Evolutionary conservation across 2,329 filamentous ascomycete genomes (phyloP), one percentile per base, ranked within the genome.

Genomic region (Mycosphaerella sp.): DNA sequence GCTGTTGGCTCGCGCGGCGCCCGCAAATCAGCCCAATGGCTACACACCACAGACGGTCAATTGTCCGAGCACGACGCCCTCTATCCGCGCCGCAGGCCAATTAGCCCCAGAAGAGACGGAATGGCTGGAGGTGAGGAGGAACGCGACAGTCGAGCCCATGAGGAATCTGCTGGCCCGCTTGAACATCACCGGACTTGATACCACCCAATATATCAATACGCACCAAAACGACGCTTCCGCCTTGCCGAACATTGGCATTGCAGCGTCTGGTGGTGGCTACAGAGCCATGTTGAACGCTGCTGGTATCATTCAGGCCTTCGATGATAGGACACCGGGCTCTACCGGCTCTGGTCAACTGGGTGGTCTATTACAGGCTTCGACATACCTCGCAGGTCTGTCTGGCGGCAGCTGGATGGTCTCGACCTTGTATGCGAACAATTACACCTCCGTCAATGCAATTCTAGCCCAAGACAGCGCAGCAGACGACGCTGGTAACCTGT

Each of bases 361-460:
- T 44, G 89, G 89, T 3, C 71, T 95, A 57, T 73, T 95, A 55
- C 89, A 95, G 72, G 78, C 85, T 2, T 71, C 87, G 0, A 95
- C 88, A 0, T 95, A 95, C 65, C 68, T 94, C 10, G 77, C 87
- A 2, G 89, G 87, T 7, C 75, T 95, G 2, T 91, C 87, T 6
- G 89, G 89, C 27, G 89, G 89, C 48, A 81, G 84, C 45, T 95
- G 89, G 89, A 75, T 94, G 14, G 79, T 94, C 4, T 87, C 87
- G n/a, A 88, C 85, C 49, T 73, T 95, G 8, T 90, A 81, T 54
- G 74, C 82, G 61, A 83, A 84, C 67, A 94, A 94, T 72, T 94
- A 89, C 66, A 85, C 82, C 8, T 81, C 83, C 0, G 78, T 90
- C 3, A 69, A 78, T 41, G 67, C 69, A 54, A 75, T 88, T 44